These are phyloP conservation scores for Lasiosphaeris hirsuta DNA, from an alignment of 495 filamentous ascomycete species.

Conservation along the genomic window DNA sequence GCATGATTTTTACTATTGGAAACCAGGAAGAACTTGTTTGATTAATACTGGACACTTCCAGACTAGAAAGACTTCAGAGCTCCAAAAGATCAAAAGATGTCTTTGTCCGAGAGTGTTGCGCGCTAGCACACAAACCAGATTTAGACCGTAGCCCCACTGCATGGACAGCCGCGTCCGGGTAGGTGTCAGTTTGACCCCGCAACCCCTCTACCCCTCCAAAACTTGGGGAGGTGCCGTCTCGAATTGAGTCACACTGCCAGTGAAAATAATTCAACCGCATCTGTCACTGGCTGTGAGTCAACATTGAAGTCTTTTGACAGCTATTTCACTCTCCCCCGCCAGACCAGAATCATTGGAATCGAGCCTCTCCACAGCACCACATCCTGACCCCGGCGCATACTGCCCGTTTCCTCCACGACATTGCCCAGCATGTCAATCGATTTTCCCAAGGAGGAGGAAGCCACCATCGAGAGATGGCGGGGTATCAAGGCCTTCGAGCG, in stretches of 20 bases:
- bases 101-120: too few relatives aligned
- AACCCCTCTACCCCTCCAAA: slow-evolving; percentile 25
- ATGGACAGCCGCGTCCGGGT: background rate
- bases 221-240: background rate
- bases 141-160: background rate
- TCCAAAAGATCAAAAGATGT: too few relatives aligned
- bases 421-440: slow-evolving; percentile 70
- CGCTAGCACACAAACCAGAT: background rate
- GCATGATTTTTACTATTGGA: too few relatives aligned
- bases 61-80: too few relatives aligned
- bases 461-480: slow-evolving; percentile 74
- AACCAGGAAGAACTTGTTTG: too few relatives aligned
- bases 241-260: slow-evolving; percentile 24
- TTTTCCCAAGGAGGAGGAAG: slow-evolving; percentile 88
- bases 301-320: background rate
- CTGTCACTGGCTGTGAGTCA: slow-evolving; percentile 19
- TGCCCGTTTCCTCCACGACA: background rate
- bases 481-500: slow-evolving; percentile 84
- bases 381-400: background rate
- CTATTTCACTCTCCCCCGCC: background rate
- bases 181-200: slow-evolving; percentile 11
- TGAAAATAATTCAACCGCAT: slow-evolving; percentile 16
- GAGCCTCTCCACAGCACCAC: background rate
- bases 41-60: background rate
- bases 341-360: background rate